phyloP scores from a whole-genome alignment of 306 rosid species.

The Morella rubra region DNA sequence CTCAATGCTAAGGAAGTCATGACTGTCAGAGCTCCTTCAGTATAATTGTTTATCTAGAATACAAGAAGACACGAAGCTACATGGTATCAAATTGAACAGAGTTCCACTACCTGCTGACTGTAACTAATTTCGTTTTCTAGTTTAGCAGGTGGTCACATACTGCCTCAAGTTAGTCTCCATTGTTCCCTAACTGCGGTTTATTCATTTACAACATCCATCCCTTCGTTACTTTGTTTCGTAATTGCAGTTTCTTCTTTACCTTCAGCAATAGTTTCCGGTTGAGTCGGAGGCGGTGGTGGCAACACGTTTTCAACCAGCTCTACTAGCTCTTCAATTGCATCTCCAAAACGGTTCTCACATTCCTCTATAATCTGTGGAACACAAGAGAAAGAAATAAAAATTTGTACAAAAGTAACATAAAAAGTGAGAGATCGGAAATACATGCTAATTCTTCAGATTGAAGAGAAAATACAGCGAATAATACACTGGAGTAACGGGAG shows the following conservation, averaged over 20 bases:
- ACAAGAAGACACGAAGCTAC: no score
- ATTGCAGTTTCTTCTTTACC: constrained; percentile 16
- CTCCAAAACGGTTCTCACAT: constrained; percentile 45
- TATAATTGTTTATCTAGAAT: no score
- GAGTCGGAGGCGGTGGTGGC: constrained; percentile 28
- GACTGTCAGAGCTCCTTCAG: neutral
- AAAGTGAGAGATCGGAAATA: no score
- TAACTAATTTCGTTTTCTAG: no score
- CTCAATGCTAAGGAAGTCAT: neutral
- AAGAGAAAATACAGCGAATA: no score
- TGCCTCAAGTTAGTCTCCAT: constrained; percentile 39
- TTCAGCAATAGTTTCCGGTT: constrained; percentile 3
- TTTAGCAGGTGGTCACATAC: no score
- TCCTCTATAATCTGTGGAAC: constrained; percentile 49
- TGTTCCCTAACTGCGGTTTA: constrained; percentile 16
- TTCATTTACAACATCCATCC: neutral
- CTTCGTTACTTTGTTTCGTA: constrained; percentile 12
- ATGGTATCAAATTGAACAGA: no score
- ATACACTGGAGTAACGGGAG: no score
- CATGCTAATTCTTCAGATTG: no score
- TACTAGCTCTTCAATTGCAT: constrained; percentile 40
- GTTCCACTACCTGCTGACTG: no score
- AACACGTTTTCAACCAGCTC: constrained; percentile 51
- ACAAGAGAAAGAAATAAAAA: constrained; percentile 8
- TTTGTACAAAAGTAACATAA: neutral